Percentiles rank a stretch among this genome's conserved stretches.
Evolutionary conservation across 2,329 filamentous ascomycete genomes (phyloP).

Genomic region (Thielaviopsis populi): DNA sequence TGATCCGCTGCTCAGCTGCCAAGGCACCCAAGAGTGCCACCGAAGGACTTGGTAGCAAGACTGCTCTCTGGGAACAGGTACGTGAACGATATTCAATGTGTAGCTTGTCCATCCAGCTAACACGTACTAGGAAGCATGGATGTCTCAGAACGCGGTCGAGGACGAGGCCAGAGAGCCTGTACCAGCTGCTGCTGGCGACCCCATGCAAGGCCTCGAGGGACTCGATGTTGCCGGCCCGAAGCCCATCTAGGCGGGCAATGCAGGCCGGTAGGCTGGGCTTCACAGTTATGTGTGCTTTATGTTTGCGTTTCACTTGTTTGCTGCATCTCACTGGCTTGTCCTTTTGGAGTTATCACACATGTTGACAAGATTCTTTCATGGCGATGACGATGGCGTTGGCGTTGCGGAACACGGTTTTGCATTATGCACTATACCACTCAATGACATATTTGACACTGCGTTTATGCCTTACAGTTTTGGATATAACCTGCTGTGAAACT

Average conservation of each 20-base stretch:
- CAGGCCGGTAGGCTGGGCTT: neutral
- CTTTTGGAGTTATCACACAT: constrained; percentile 13
- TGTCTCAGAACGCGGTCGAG: constrained; percentile 75
- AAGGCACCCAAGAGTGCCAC: constrained; percentile 82
- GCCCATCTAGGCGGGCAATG: constrained; percentile 42
- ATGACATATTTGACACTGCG: neutral
- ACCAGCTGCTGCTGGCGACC: constrained; percentile 53
- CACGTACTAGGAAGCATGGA: constrained; percentile 64
- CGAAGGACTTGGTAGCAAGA: constrained; percentile 82
- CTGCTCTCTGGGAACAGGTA: constrained; percentile 94
- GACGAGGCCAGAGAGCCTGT: constrained; percentile 44
- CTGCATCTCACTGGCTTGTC: constrained; percentile 1
- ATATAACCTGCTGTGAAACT: neutral
- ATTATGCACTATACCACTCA: constrained; percentile 13
- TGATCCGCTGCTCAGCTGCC: constrained; percentile 81
- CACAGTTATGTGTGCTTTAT: constrained; percentile 15
- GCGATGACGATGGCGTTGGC: constrained; percentile 36
- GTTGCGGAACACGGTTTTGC: constrained; percentile 20
- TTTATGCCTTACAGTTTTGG: neutral
- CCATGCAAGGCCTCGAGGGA: constrained; percentile 90
- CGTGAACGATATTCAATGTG: neutral
- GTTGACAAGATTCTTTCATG: constrained; percentile 26
- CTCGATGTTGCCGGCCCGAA: constrained; percentile 89
- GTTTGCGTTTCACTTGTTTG: constrained; percentile 21
- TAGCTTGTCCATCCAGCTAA: constrained; percentile 3